Base-by-base conservation (phyloP, 257 asterid species). In the Lavandula angustifolia region DNA sequence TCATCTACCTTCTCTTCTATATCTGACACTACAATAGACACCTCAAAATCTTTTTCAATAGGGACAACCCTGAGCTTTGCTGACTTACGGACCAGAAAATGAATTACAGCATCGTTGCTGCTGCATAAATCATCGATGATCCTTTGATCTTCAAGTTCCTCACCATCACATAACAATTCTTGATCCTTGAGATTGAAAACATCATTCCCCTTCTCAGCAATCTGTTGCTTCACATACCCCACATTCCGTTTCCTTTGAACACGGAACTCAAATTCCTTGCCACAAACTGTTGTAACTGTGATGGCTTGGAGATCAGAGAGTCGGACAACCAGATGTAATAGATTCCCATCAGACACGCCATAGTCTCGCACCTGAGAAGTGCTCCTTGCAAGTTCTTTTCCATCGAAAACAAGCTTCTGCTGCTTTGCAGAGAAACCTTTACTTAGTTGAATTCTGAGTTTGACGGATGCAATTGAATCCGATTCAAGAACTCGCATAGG, bases 81-180 rank as follows among this genome's bases (percentile, higher is more conserved):
- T 4, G 91, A 83, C 67, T 79, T 80, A 63, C 89, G 80, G 34
- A 83, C 91, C 52, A 84, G 70, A 58, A 88, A 80, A 79, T 84
- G 94, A 72, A 88, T 75, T n/a, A 75, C 89, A 0, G 91, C 87
- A 38, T 72, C 83, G n/a, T 79, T 72, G 66, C 73, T 77, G 59
- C 51, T 80, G 33, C 91, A 85, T 37, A 87, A 76, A 75, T 87
- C 94, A 35, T 81, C 85, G 61, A 90, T 67, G 51, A 84, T 73
- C 60, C 87, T 80, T 77, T 85, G 89, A 68, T 87, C 97, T 71
- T 90, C 97, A 33, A 90, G 88, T 74, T 79, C 92, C 79, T 83
- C 89, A 8, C 78, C 88, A 69, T 87, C 80, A 58, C 81, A 77
- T 42, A 83, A 70, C 75, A 87, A 68, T 68, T 82, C 87, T 48